These are phyloP conservation scores for Porcisia hertigi DNA, from an alignment of 208 protist species.

Conservation along the genomic window DNA sequence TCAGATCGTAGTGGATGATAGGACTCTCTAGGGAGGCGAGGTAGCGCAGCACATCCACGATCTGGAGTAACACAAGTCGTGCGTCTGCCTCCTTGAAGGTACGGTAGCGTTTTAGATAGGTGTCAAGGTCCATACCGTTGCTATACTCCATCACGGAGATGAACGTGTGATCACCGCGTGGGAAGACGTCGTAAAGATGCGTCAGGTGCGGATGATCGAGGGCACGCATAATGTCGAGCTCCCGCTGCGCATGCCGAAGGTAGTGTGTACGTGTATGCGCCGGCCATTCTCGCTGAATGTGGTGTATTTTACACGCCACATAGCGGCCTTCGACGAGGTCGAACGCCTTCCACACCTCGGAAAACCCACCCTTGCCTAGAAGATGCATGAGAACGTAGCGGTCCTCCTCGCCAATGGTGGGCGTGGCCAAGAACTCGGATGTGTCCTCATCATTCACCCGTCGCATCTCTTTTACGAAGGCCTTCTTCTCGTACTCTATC, in stretches of 20 bases:
- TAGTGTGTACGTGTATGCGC: slow-evolving; percentile 90
- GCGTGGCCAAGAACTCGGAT: slow-evolving; percentile 54
- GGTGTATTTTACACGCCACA: slow-evolving; percentile 97
- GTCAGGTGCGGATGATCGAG: slow-evolving; percentile 89
- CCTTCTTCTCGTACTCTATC: slow-evolving; percentile 73
- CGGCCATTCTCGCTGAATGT: slow-evolving; percentile 86
- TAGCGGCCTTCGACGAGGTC: slow-evolving; percentile 80
- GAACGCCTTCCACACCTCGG: slow-evolving; percentile 95
- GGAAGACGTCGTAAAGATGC: slow-evolving; percentile 88
- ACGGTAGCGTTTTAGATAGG: slow-evolving; percentile 83
- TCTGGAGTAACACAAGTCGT: slow-evolving; percentile 83
- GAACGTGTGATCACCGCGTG: slow-evolving; percentile 75
- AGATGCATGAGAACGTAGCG: slow-evolving; percentile 91
- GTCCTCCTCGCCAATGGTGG: slow-evolving; percentile 49
- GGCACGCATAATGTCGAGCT: slow-evolving; percentile 92
- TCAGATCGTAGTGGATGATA: slow-evolving; percentile 88
- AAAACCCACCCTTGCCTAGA: slow-evolving; percentile 95
- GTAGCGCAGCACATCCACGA: slow-evolving; percentile 93
- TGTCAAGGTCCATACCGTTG: slow-evolving; percentile 90
- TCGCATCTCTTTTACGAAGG: slow-evolving; percentile 81
- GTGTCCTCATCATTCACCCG: slow-evolving; percentile 81
- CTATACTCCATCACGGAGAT: slow-evolving; percentile 96
- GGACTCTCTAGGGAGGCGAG: slow-evolving; percentile 75
- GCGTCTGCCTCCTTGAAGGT: slow-evolving; percentile 90
- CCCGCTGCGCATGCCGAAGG: slow-evolving; percentile 90